phyloP scores from a whole-genome alignment of 23 red algal species.

The Gracilaria gracilis region DNA sequence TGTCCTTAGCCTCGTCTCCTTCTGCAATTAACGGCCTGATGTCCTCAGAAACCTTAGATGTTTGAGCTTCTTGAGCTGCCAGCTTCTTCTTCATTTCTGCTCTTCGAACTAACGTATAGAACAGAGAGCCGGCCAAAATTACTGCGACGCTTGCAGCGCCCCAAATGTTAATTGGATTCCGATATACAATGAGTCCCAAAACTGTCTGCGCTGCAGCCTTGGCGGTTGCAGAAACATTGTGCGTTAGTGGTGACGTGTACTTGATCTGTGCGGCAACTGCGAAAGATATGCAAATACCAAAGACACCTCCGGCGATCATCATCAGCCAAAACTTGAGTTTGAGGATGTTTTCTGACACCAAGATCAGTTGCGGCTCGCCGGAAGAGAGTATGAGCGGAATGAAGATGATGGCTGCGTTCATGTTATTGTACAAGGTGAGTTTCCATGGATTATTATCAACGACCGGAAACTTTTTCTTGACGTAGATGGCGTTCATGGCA shows the following conservation, averaged over 20 bases:
- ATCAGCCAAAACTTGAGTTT: conserved; percentile 85
- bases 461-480: conserved; percentile 94
- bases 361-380: conserved; percentile 73
- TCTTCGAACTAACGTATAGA: conserved; percentile 89
- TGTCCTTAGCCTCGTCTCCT: conserved; percentile 4
- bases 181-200: conserved; percentile 81
- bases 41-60: conserved; percentile 32
- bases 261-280: conserved; percentile 96
- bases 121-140: conserved; percentile 81
- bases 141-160: conserved; percentile 84
- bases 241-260: conserved; percentile 95
- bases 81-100: conserved; percentile 88
- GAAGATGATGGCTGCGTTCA: conserved; percentile 91
- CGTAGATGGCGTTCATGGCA: conserved; percentile 95
- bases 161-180: conserved; percentile 90
- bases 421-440: conserved; percentile 94
- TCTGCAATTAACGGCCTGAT: conserved; percentile 43
- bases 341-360: conserved; percentile 59
- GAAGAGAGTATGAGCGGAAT: conserved; percentile 82
- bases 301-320: conserved; percentile 78
- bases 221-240: conserved; percentile 98
- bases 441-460: conserved; percentile 99
- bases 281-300: conserved; percentile 95
- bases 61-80: conserved; percentile 49
- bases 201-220: conserved; percentile 98